Conservation (phyloP, 352 stramenopile species). For the Elongisporangium senticosum region DNA sequence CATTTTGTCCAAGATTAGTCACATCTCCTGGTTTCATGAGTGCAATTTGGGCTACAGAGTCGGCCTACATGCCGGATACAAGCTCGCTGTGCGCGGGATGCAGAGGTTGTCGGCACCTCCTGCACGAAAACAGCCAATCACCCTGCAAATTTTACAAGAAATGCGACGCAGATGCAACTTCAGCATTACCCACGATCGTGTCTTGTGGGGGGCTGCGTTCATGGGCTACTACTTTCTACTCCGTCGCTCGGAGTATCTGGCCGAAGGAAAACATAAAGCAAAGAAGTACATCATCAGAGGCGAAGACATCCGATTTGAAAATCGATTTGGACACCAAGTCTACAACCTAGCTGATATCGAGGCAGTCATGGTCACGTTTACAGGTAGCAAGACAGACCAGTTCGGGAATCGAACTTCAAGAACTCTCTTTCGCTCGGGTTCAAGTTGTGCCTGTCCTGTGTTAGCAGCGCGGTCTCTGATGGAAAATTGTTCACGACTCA, state of each 20-base stretch:
- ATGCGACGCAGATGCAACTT: constrained; percentile 24
- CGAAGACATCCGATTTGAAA: no score
- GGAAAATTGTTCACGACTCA: constrained; percentile 14
- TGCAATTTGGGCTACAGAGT: constrained; percentile 12
- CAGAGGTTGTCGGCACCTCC: constrained; percentile 10
- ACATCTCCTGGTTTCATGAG: constrained; percentile 21
- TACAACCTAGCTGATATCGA: no score
- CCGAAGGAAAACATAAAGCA: no score
- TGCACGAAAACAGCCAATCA: constrained; percentile 9
- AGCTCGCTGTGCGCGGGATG: constrained; percentile 19
- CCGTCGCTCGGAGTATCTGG: constrained; percentile 11
- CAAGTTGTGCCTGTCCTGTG: no score
- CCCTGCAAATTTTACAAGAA: constrained; percentile 9
- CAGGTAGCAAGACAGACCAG: no score
- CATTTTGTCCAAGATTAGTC: constrained; percentile 25
- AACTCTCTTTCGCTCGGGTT: no score
- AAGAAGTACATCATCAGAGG: no score
- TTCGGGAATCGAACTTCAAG: no score
- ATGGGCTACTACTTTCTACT: constrained; percentile 17
- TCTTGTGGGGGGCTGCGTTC: constrained; percentile 23
- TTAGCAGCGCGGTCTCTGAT: no score
- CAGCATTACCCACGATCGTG: constrained; percentile 15
- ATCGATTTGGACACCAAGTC: no score
- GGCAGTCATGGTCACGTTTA: no score
- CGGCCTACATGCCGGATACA: constrained; percentile 12